A percentile compares a stretch with the other conserved stretches of the same genome.
Conservation (phyloP, 768 basidiomycete species). For the Chalciporus chontae region DNA sequence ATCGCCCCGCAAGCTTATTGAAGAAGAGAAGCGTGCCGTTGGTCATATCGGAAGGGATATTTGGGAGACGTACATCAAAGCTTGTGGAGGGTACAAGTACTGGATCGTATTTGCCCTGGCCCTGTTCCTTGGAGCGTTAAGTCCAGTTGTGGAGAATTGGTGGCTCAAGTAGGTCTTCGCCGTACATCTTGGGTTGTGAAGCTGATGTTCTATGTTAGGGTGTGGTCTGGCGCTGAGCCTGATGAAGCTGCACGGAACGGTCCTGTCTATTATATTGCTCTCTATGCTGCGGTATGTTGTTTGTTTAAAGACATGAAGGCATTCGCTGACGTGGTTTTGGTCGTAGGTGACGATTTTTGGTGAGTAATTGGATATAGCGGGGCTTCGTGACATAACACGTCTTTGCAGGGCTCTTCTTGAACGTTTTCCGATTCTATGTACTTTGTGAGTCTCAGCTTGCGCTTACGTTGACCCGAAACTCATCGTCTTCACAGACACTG, state of each 20-base stretch:
- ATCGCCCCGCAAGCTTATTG: slow-evolving; percentile 75
- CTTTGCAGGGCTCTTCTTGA: slow-evolving; percentile 47
- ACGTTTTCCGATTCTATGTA: slow-evolving; percentile 64
- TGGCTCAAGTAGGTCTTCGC: slow-evolving; percentile 52
- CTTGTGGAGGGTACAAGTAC: slow-evolving; percentile 47
- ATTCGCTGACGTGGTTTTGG: slow-evolving; percentile 23
- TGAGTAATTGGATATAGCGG: slow-evolving; percentile 11
- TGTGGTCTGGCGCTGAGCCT: slow-evolving; percentile 54
- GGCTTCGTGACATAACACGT: slow-evolving; percentile 10
- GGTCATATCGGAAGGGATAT: slow-evolving; percentile 65
- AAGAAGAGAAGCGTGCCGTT: slow-evolving; percentile 77
- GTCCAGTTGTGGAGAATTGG: slow-evolving; percentile 68
- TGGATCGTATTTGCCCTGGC: slow-evolving; percentile 56
- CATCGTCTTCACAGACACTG: slow-evolving; percentile 44
- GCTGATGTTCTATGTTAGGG: slow-evolving; percentile 33
- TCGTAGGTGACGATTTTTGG: slow-evolving; percentile 36
- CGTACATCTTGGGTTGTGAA: not conserved
- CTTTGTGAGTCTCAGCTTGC: slow-evolving; percentile 51
- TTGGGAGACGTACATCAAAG: slow-evolving; percentile 57
- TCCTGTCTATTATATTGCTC: slow-evolving; percentile 43
- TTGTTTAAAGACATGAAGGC: not conserved
- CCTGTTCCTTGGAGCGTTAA: slow-evolving; percentile 54
- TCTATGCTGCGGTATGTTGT: slow-evolving; percentile 62
- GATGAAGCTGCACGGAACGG: slow-evolving; percentile 38
- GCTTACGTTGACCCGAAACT: not conserved